Conservation (phyloP, 208 protist species). For the Strigomonas culicis region DNA sequence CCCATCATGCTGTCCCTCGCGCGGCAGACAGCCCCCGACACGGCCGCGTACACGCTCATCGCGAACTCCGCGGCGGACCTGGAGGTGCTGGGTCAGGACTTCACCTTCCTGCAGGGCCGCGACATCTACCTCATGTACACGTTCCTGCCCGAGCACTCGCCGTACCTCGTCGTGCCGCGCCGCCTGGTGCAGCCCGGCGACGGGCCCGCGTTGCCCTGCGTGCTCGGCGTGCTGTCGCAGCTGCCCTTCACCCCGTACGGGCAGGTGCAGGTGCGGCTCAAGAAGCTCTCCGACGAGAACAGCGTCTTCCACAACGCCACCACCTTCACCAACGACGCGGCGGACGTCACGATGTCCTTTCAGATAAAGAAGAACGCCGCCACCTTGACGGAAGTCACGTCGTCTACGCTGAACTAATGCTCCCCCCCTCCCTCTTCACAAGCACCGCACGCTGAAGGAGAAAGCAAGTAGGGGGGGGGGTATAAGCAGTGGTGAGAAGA, state of each 20-base stretch:
- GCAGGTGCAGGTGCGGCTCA: constrained; percentile 40
- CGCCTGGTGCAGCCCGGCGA: constrained; percentile 35
- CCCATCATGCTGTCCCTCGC: constrained; percentile 60
- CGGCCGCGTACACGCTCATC: constrained; percentile 11
- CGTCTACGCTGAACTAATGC: not conserved
- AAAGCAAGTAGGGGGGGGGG: no score
- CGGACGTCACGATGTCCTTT: constrained; percentile 18
- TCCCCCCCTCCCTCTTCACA: not conserved
- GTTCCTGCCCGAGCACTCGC: constrained; percentile 36
- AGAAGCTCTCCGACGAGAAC: constrained; percentile 23
- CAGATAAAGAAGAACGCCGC: constrained; percentile 8
- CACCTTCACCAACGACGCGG: constrained; percentile 19
- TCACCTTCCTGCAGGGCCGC: constrained; percentile 48
- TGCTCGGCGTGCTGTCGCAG: constrained; percentile 34
- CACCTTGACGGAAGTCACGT: not conserved
- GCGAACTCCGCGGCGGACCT: constrained; percentile 32
- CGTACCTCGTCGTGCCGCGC: constrained; percentile 61
- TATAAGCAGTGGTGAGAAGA: no score
- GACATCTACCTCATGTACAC: constrained; percentile 53
- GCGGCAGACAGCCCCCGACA: constrained; percentile 12
- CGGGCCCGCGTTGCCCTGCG: constrained; percentile 39
- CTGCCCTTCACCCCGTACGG: constrained; percentile 34
- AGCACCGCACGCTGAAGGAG: no score
- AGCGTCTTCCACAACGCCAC: constrained; percentile 45
- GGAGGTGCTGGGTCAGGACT: constrained; percentile 23